Base-by-base conservation (phyloP, 225 moss, liverwort and hornwort genomes). In the Polytrichum commune region DNA sequence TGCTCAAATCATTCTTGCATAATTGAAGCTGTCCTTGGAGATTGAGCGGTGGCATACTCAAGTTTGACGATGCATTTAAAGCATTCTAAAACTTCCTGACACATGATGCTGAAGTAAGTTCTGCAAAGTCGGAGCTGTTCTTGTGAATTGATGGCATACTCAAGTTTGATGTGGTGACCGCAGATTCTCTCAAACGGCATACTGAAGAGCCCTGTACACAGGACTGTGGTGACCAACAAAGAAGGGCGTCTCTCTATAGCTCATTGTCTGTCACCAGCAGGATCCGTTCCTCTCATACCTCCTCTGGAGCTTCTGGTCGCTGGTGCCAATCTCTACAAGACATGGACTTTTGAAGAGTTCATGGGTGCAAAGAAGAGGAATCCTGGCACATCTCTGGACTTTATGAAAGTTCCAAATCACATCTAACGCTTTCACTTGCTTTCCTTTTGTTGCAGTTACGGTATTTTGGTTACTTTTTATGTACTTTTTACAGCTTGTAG, bases 121-220 rank as follows among this genome's bases (percentile, higher is more conserved):
- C 35, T 35, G 35, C 35, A 35, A 35, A 9, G 35, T 35, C 9
- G 9, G 35, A 35, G 35, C 35, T 35, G 35, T 9, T 35, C 35
- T 35, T 35, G 35, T 9, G 35, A 35, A 35, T 35, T 9, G 35
- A 38, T 38, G 38, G 38, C 38, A 38, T 38, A 13, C 38, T 38
- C 38, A 38, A 38, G 38, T 10, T 38, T 38, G 13, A 38, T 38
- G 38, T 38, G 38, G 38, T 38, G 38, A 38, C 38, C 29, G 67
- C 78, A 85, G 84, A 78, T 85, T 60, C 29, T 85, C 38, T 81
- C 84, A 27, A 85, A 85, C 61, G 73, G 81, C 78, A 78, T 70
- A 68, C 73, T 85, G 73, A 75, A 78, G 76, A 81, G 81, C 73
- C 73, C 73, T 53, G 73, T 70, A 7, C 81, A 85, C n/a, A 81